These are phyloP conservation scores for Microthlaspi erraticum DNA, from an alignment of 345 rosid genomes.

Conservation along the genomic window DNA sequence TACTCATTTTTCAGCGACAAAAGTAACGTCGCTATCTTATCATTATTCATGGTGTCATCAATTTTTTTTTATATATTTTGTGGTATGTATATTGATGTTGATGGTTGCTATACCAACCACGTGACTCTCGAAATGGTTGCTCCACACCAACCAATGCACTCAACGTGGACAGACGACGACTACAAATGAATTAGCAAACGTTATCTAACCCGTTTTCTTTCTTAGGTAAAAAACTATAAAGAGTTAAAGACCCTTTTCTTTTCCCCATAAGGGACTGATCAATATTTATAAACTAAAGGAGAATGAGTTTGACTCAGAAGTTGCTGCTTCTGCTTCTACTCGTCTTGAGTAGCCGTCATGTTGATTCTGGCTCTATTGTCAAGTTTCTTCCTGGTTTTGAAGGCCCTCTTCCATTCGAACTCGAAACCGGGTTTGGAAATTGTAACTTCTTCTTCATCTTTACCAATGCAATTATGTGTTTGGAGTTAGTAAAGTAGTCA, in stretches of 20 bases:
- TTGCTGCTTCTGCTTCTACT: not conserved
- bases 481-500: not conserved
- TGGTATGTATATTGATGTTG: too few relatives aligned
- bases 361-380: constrained; percentile 29
- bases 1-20: too few relatives aligned
- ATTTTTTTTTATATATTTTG: too few relatives aligned
- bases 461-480: not conserved
- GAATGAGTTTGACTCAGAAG: not conserved
- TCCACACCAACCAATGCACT: not conserved
- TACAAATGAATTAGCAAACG: not conserved
- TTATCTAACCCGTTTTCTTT: not conserved
- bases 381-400: constrained; percentile 45
- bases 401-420: constrained; percentile 48
- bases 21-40: too few relatives aligned
- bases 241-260: not conserved
- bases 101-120: constrained; percentile 15
- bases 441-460: not conserved
- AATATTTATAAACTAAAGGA: not conserved
- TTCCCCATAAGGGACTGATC: not conserved
- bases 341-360: not conserved
- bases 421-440: constrained; percentile 49
- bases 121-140: constrained; percentile 2
- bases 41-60: too few relatives aligned
- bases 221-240: not conserved
- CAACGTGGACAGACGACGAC: not conserved